A percentile compares a stretch with the other conserved stretches of the same genome.
Evolutionary conservation across 305 asterid genomes (phyloP).

Genomic region (Plantago lanceolata): DNA sequence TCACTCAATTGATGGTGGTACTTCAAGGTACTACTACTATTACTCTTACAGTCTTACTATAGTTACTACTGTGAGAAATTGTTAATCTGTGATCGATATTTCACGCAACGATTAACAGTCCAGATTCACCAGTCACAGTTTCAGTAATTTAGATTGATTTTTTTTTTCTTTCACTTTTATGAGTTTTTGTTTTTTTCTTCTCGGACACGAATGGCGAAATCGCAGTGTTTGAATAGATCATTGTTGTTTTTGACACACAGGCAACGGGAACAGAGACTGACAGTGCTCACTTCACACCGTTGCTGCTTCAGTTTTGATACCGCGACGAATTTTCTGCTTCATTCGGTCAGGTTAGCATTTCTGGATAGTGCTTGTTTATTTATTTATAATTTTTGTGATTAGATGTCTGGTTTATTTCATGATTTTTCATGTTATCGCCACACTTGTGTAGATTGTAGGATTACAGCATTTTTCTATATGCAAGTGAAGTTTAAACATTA

Average conservation of each 20-base stretch:
- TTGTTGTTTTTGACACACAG: slow-evolving; percentile 15
- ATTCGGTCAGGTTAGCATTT: slow-evolving; percentile 39
- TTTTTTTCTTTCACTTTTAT: not conserved
- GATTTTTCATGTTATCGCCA: not conserved
- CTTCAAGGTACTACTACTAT: not conserved
- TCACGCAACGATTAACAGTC: not conserved
- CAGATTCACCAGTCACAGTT: not conserved
- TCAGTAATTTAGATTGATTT: not conserved
- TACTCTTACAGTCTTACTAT: too few relatives aligned
- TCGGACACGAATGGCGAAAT: slow-evolving; percentile 24
- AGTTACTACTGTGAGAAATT: too few relatives aligned
- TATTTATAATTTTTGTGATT: slow-evolving; percentile 1
- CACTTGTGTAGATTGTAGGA: not conserved
- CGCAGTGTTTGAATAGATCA: slow-evolving; percentile 12
- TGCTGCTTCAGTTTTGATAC: slow-evolving; percentile 14
- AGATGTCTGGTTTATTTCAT: slow-evolving; percentile 8
- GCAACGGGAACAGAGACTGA: slow-evolving; percentile 24
- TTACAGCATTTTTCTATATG: not conserved
- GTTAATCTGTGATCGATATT: not conserved
- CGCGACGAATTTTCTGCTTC: slow-evolving; percentile 23
- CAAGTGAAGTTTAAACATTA: not conserved
- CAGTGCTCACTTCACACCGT: slow-evolving; percentile 22
- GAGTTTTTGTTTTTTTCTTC: too few relatives aligned
- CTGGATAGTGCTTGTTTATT: too few relatives aligned
- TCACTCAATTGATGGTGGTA: not conserved